Base-by-base conservation (phyloP, 2,329 filamentous ascomycete genomes). In the Aspergillus persii region DNA sequence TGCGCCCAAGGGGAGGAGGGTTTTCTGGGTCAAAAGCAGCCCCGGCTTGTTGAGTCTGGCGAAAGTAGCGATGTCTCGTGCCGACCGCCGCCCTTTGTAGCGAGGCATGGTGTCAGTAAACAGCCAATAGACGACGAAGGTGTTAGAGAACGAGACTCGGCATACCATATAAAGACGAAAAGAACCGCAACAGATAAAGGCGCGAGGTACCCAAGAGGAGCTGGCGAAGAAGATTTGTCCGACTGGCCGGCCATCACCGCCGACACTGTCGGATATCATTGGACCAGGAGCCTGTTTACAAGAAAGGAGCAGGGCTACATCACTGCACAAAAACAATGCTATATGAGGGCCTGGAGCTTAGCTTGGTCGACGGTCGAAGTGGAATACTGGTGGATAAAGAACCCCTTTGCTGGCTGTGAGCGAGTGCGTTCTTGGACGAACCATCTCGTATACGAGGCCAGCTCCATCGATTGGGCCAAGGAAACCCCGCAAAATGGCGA, bases 151-250 rank as follows among this genome's bases (percentile, higher is more conserved):
- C 23, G 26, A 31, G 49, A 33, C 2, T 50, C 27, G 49, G 56
- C 54, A 50, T 64, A 66, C 64, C 63, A 66, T 46, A 61, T 54
- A 23, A 54, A 54, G 23, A 66, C 50, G 36, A 65, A 61, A 33
- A 65, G 54, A 11, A 66, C 29, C 23, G 63, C 60, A 8, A 65
- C 58, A 23, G 60, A 61, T 33, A 65, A 50, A 3, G 64, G 63
- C 15, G 64, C 64, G 2, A 66, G 54, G 31, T 64, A 66, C 18
- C 63, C 63, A 39, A 66, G 54, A 6, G 63, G 57, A 12, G 61
- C 60, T 7, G 57, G 31, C 1, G 60, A 56, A 26, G 61, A 58
- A n/a, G 29, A n/a, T 6, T 54, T 30, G 15, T 58, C 58, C 50
- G 59, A 58, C 29, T 47, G 56, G n/a, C 30, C 57, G 18, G 36